Percentiles rank a stretch among this genome's conserved stretches.
Evolutionary conservation across 192 early-diverging fungal genomes (phyloP).

Genomic region (Backusella parvicylindrica): DNA sequence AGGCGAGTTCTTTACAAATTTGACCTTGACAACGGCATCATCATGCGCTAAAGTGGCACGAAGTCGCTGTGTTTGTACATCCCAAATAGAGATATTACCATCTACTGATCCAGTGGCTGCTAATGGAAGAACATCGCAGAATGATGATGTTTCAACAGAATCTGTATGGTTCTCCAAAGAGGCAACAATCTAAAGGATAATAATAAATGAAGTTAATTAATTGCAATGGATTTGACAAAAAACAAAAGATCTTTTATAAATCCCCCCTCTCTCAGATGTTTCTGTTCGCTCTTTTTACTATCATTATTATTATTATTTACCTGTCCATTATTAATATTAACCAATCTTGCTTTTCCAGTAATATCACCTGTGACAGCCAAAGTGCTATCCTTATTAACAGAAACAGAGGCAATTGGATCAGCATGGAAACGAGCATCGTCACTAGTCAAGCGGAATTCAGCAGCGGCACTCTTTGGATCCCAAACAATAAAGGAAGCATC

Average conservation of each 20-base stretch:
- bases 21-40: constrained; percentile 79
- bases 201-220: too few species aligned
- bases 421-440: constrained; percentile 86
- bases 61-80: constrained; percentile 76
- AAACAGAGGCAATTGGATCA: constrained; percentile 72
- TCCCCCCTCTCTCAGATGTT: too few species aligned
- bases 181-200: constrained; percentile 59
- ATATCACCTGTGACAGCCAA: constrained; percentile 80
- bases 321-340: constrained; percentile 72
- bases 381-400: constrained; percentile 69
- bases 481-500: constrained; percentile 83
- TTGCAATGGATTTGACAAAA: too few species aligned
- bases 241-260: too few species aligned
- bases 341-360: constrained; percentile 72
- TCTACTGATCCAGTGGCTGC: constrained; percentile 87
- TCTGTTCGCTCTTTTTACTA: too few species aligned
- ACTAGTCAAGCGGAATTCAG: constrained; percentile 56
- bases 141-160: constrained; percentile 83
- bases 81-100: constrained; percentile 90
- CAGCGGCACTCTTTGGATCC: constrained; percentile 88
- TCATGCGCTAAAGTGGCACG: constrained; percentile 82
- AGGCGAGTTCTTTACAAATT: constrained; percentile 68
- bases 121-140: constrained; percentile 69
- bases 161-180: constrained; percentile 81
- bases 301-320: constrained; percentile 34